Evolutionary conservation across 768 basidiomycete species (phyloP), one percentile per base, ranked within the genome.

Genomic region (Suillus placidus): DNA sequence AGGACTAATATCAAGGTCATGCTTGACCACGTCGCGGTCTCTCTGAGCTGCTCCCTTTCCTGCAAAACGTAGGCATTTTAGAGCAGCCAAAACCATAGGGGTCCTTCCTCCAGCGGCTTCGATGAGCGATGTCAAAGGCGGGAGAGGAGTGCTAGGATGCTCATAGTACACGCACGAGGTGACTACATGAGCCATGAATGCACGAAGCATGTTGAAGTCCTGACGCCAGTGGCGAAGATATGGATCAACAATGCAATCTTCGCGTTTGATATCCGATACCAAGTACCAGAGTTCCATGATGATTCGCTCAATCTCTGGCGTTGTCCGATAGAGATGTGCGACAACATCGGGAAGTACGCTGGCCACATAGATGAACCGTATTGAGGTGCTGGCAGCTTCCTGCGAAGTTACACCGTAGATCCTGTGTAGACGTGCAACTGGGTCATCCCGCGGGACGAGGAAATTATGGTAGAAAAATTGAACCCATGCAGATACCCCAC

Each of bases 241-340:
- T 12, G 54, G 54, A 55, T 34, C 54, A 34, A 34, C 32, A 55
- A 55, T 55, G 20, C 54, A 34, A 20, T 34, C 32, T 55, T 55
- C 54, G 32, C 20, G 20, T 55, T 55, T 55, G 32, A 55, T 55
- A 1, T 55, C 32, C 54, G 54, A 12, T 3, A 55, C 32, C 54
- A 55, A 34, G 54, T 55, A 55, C 54, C 54, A 55, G 18, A 55
- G 54, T n/a, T 55, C 54, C 54, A 55, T 55, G 54, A 55, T 55
- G 54, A 55, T 55, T 55, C 54, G 32, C 54, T 55, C 54, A 20
- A 55, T 55, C 20, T 34, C 20, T 34, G 54, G 54, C 6, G 54
- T 55, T 55, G 54, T 34, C 6, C 54, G 32, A 55, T 55, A 34
- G 32, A 55, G 54, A 55, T 34, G 10, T 34, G 54, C 54, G 32